phyloP scores from a whole-genome alignment of 2,329 filamentous ascomycete species.

The Nigrospora osmanthi region DNA sequence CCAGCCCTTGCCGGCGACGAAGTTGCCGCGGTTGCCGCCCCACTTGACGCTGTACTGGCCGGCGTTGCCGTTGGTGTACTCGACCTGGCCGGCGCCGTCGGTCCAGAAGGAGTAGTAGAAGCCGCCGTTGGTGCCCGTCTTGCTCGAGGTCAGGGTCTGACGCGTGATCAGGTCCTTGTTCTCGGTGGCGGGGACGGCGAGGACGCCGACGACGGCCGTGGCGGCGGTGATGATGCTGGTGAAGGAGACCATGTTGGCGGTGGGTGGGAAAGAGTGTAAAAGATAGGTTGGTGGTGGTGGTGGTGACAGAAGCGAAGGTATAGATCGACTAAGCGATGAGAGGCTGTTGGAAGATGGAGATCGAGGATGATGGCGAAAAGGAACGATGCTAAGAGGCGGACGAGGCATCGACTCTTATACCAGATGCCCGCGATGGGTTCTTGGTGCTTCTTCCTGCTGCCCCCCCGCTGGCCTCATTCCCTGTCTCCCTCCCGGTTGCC shows the following conservation, averaged over 20 bases:
- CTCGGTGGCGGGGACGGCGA: constrained; percentile 26
- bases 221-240: constrained; percentile 27
- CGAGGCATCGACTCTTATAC: too few relatives aligned
- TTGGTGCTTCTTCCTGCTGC: too few relatives aligned
- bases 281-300: not conserved
- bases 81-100: constrained; percentile 40
- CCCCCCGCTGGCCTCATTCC: too few relatives aligned
- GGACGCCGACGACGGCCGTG: constrained; percentile 20
- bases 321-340: not conserved
- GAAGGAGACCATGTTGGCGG: constrained; percentile 29
- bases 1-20: constrained; percentile 44
- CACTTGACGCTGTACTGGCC: constrained; percentile 42
- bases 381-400: not conserved
- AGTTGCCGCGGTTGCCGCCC: constrained; percentile 36
- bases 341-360: not conserved
- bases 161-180: constrained; percentile 23
- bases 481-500: too few relatives aligned
- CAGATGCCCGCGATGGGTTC: too few relatives aligned
- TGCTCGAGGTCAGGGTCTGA: constrained; percentile 29
- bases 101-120: constrained; percentile 57
- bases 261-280: not conserved
- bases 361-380: not conserved
- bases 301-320: not conserved
- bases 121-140: constrained; percentile 44
- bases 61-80: constrained; percentile 44